Base-by-base conservation (phyloP, 208 protist genomes). In the Leishmania tarentolae region DNA sequence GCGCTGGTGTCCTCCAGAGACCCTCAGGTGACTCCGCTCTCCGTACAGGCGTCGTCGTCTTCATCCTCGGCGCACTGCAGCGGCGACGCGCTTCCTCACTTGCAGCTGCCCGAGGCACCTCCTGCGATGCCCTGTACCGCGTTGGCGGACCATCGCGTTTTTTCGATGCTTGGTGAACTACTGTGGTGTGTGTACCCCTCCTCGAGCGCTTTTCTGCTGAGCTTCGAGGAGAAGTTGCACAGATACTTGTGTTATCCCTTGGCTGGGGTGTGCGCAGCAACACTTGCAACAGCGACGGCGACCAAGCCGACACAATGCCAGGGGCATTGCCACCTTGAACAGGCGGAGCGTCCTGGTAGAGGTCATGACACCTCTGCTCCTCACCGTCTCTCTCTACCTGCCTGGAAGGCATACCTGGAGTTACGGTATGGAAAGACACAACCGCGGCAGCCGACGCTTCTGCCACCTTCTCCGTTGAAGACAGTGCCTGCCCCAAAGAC, bases 171-270 rank as follows among this genome's bases (percentile, higher is more conserved):
- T 8, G 76, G 40, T 40, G 76, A 79, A 21, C 28, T 79, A 37
- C 76, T 79, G 40, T 71, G 76, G 61, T 57, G 31, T 4, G 19
- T 44, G 11, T n/a, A 57, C 4, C 1, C 63, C 6, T n/a, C 47
- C 17, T 8, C 56, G 21, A 44, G 15, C n/a, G 15, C 53, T 31
- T 59, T 85, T 50, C n/a, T 79, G n/a, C 0, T 57, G 1, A 35
- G 13, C 3, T 78, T 85, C 17, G 82, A 85, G 65, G 15, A 47
- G 15, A 37, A 40, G 19, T 61, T 85, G 44, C 53, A 79, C 73
- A 47, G 31, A 40, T 85, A 76, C 44, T 31, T 85, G 61, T 81
- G 77, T 53, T 85, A 79, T 52, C 77, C 82, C 2, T 73, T 85
- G 40, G 82, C 82, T 31, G 82, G 82, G 17, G 82, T 78, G 71